These are phyloP conservation scores for Pistacia integerrima DNA, from an alignment of 345 rosid species.

Conservation along the genomic window DNA sequence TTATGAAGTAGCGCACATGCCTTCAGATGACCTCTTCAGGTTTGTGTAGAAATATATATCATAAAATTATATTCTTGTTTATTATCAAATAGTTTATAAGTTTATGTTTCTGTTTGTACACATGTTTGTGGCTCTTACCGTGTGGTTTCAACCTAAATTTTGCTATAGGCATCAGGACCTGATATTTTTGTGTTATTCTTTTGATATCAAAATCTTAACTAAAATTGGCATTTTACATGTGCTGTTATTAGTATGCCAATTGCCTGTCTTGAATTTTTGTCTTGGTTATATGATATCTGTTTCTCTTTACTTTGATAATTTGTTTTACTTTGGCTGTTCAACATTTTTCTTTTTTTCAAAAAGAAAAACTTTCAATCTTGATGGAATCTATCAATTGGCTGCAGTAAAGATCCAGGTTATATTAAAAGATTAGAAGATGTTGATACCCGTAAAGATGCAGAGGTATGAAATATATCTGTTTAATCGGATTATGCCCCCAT, in stretches of 20 bases:
- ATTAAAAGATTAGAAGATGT: slow-evolving; percentile 51
- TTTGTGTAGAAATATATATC: too few species aligned
- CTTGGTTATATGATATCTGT: not conserved
- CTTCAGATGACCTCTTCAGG: too few species aligned
- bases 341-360: not conserved
- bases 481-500: not conserved
- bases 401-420: slow-evolving; percentile 91
- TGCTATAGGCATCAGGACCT: not conserved
- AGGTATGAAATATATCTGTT: slow-evolving; percentile 39
- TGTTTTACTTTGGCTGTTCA: slow-evolving; percentile 2
- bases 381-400: slow-evolving; percentile 28
- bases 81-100: not conserved
- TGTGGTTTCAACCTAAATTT: not conserved
- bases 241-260: not conserved
- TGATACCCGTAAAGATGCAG: slow-evolving; percentile 42
- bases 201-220: not conserved
- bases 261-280: not conserved
- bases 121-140: not conserved
- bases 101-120: not conserved
- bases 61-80: not conserved
- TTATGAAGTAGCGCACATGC: too few species aligned
- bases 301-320: not conserved
- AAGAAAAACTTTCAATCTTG: not conserved
- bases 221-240: not conserved
- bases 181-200: not conserved